Evolutionary conservation across 768 basidiomycete genomes (phyloP), one percentile per base, ranked within the genome.

Genomic region (Tricholoma terreum): DNA sequence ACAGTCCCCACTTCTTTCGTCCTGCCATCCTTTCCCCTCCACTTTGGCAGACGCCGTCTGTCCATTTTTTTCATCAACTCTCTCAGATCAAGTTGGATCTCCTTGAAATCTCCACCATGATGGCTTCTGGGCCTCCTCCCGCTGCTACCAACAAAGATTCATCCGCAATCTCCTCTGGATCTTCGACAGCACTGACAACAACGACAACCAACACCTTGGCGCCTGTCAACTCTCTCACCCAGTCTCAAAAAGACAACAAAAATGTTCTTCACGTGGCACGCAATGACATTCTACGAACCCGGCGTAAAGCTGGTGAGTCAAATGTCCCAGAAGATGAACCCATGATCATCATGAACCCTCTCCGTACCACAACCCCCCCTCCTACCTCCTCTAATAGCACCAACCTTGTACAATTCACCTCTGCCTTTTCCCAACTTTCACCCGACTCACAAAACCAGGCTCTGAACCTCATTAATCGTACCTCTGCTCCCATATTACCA

Each of bases 141-240:
- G 35, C 53, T 17, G 53, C 58, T 34, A 24, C 46, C 3, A 55
- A 55, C 52, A 59, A 59, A 54, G 30, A n/a, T 14, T 5, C 52
- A 24, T 14, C 54, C n/a, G 34, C 43, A 11, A 55, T 34, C 31
- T 15, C 38, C 22, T 5, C 24, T n/a, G 8, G 40, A 33, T 33
- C 54, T 46, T 38, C 19, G 21, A 38, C 56, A 48, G 33, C 21
- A 36, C 27, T 24, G 49, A 42, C 21, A 33, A n/a, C 11, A 19
- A 19, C n/a, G 19, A 10, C 34, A 10, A 35, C 21, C 8, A 48
- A 31, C 14, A 15, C 24, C 19, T 15, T 17, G 11, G 14, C 45
- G 17, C 43, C 33, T 5, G 38, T 36, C 45, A 46, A 52, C 31
- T 35, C 46, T 31, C 36, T 43, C 24, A 42, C 52, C 19, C 31